Evolutionary conservation across 2,329 filamentous ascomycete species (phyloP).

Genomic region (Hypoxylon sp.): DNA sequence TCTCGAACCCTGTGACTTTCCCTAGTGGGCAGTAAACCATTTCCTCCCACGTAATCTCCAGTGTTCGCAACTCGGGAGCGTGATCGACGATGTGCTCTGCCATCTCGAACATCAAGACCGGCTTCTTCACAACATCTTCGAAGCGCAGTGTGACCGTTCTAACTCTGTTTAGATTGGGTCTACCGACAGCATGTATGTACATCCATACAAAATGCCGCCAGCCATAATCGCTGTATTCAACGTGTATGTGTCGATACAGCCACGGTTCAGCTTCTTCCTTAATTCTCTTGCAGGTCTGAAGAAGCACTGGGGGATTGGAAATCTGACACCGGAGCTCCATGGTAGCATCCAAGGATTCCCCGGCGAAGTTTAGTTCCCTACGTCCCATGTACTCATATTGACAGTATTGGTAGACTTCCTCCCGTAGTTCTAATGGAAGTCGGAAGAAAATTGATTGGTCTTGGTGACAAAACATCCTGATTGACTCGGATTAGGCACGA

Average conservation of each 20-base stretch:
- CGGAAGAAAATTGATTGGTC: conserved; percentile 14
- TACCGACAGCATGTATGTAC: background rate
- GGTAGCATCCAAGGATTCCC: background rate
- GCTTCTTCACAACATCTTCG: background rate
- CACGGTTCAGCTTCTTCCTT: conserved; percentile 6
- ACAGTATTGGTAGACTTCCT: conserved; percentile 4
- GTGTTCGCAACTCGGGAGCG: background rate
- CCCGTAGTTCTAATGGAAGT: conserved; percentile 10
- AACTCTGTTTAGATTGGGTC: background rate
- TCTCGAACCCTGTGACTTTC: background rate
- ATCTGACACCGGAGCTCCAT: background rate
- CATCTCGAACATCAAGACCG: background rate
- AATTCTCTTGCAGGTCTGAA: conserved; percentile 12
- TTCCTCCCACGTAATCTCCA: conserved; percentile 1
- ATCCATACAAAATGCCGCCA: background rate
- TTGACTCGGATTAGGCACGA: background rate
- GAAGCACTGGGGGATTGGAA: background rate
- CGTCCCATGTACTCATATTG: background rate
- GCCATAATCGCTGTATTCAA: background rate
- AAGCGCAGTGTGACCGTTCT: background rate
- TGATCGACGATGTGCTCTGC: conserved; percentile 7
- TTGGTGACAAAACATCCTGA: background rate
- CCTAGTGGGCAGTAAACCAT: background rate
- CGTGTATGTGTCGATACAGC: background rate
- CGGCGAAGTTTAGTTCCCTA: background rate